Base-by-base conservation (phyloP, 345 rosid species). In the Syzygium oleosum region DNA sequence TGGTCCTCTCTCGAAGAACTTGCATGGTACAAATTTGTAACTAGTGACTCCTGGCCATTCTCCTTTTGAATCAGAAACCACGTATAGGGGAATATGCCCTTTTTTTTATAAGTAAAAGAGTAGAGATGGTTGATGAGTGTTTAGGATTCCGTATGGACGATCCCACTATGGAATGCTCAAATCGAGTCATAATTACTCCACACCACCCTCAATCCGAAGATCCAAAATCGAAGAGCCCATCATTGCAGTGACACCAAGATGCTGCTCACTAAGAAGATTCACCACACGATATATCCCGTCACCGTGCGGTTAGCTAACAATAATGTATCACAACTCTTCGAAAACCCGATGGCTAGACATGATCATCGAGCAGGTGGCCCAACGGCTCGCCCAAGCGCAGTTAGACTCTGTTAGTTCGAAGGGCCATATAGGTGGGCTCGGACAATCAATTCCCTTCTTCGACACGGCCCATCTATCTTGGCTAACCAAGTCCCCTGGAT, bases 351-450 rank as follows among this genome's bases (percentile, higher is more conserved):
- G 12, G 6, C 23, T 1, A 17, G 79, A 31, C 79, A 31, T 31
- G 0, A 59, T 59, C 65, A 1, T 25, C 27, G 5, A 27, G 29
- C 0, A 58, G 14, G 63, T 58, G 10, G 29, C 15, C 63, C 1
- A 0, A 29, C 31, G 78, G 34, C 11, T 7, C 2, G 11, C 2
- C 77, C 1, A 4, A 0, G 17, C 41, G 2, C 1, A 0, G 5
- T 7, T 17, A 29, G 17, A 17, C 41, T 15, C 11, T 29, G 1
- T 29, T 22, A 31, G 22, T 12, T 65, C 1, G 41, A 65, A 65
- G 43, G 78, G 12, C 1, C 78, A 1, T 0, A 31, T 31, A 22
- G 21, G 23, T 31, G 78, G 78, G 12, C 21, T 2, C 4, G 78
- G 78, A 29, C 2, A 29, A 29, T 5, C 19, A 65, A 65, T 65